A percentile compares a stretch with the other conserved stretches of the same genome.
Conservation (phyloP, 2,329 filamentous ascomycete species). For the Ophiostoma montium region DNA sequence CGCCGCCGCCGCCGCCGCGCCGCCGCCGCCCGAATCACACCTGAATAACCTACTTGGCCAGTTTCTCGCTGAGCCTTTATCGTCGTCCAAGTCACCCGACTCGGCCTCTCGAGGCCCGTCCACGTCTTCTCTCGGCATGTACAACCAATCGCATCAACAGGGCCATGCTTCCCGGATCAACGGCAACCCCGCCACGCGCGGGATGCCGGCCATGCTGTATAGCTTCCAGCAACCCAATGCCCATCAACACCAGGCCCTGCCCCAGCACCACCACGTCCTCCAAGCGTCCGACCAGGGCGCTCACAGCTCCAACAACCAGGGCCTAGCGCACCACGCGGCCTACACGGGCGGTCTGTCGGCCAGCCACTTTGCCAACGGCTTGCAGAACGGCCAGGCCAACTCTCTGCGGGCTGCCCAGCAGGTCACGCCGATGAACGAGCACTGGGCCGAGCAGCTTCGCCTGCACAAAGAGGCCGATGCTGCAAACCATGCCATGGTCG, state of each 20-base stretch:
- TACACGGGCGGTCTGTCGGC: slow-evolving; percentile 50
- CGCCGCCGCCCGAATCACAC: slow-evolving; percentile 16
- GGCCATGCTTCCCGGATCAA: slow-evolving; percentile 66
- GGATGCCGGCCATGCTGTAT: slow-evolving; percentile 48
- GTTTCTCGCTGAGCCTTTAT: slow-evolving; percentile 18
- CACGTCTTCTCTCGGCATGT: slow-evolving; percentile 42
- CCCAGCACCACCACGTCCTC: slow-evolving; percentile 47
- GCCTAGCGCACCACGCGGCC: slow-evolving; percentile 45
- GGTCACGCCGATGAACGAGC: slow-evolving; percentile 36
- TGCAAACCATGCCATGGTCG: slow-evolving; percentile 56
- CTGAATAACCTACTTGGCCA: slow-evolving; percentile 22
- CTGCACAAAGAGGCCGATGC: slow-evolving; percentile 64
- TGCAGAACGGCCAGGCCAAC: slow-evolving; percentile 38
- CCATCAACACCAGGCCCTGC: slow-evolving; percentile 48
- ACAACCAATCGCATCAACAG: slow-evolving; percentile 57
- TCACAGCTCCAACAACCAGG: slow-evolving; percentile 38
- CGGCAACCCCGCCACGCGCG: slow-evolving; percentile 47
- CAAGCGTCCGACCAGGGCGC: slow-evolving; percentile 41
- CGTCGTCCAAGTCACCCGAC: slow-evolving; percentile 16
- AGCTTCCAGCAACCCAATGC: slow-evolving; percentile 50
- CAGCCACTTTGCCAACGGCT: slow-evolving; percentile 40
- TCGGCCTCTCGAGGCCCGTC: slow-evolving; percentile 20
- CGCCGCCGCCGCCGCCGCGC: slow-evolving; percentile 24
- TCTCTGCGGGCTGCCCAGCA: slow-evolving; percentile 18
- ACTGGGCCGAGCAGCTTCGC: slow-evolving; percentile 82